Base-by-base conservation (phyloP, 495 filamentous ascomycete species). In the Neurospora sp. region DNA sequence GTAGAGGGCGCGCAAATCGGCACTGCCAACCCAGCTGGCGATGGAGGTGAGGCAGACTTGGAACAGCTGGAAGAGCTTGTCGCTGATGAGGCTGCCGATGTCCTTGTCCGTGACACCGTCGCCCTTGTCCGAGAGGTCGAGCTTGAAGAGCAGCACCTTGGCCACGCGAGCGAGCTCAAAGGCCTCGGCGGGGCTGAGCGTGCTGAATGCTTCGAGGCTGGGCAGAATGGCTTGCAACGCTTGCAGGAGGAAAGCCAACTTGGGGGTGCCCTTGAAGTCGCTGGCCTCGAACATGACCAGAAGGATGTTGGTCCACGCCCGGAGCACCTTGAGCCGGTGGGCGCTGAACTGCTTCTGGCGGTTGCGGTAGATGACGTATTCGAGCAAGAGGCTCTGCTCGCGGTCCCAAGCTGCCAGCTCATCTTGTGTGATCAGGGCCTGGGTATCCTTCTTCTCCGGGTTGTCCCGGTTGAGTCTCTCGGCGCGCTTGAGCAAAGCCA, bases 1-100 rank as follows among this genome's bases (percentile, higher is more conserved):
- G 76, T 95, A 92, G 38, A 90, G 85, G 70, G 96, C 89, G 16
- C 96, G 88, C 31, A 99, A 82, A 70, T 87, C 82, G 39, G 90
- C 82, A 76, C 88, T 90, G n/a, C 88, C 87, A 9, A 88, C 86
- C 71, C 93, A 90, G 71, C 90, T 87, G 71, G 88, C 87, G 71
- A 96, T 90, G 10, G 92, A 91, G 73, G 88, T 86, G 27, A 97
- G 83, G 70, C 90, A 92, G 38, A 93, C 83, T 69, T 96, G 91
- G 84, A 99, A 98, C 20, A 98, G 87, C 75, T 97, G 91, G 75
- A 92, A 94, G 10, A 98, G 87, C 77, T 94, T 92, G 78, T 98
- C 96, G 76, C 93, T 91, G 40, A 93, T 90, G 59, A 94, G 81
- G 78, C 95, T 86, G 70, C 94, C 76, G 80, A 91, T 74, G 38